Evolutionary conservation across 1,284 basidiomycete genomes (phyloP), one percentile per base, ranked within the genome.

Genomic region (Pholiota adiposa): DNA sequence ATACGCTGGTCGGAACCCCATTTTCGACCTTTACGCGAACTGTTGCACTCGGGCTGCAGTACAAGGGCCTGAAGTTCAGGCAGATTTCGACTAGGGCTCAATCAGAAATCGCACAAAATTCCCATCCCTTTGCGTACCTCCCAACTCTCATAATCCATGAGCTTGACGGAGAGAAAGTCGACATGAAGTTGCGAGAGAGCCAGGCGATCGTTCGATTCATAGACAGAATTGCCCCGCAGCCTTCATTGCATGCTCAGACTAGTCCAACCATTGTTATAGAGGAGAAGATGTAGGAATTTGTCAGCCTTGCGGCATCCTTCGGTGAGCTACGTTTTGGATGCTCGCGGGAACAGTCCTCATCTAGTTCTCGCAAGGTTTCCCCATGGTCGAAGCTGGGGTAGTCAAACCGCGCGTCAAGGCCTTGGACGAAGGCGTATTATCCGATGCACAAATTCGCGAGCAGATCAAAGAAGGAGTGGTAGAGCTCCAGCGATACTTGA

Each of bases 261-360:
- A 64, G 63, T 9, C 40, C 55, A 2, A 64, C 54, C 14, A 52
- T 62, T 14, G 34, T 29, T 1, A 46, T 58, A 25, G 65, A 66
- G 48, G 72, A 73, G 58, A 70, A 69, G 48, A 69, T 73, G 66
- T 73, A 70, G 70, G 72, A 73, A 51, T 62, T 70, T 33, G 70
- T 70, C 19, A 71, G 70, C 54, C 58, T 73, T 7, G 58, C 64
- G 4, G 67, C 69, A 18, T 71, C 63, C 23, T 68, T 68, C 25
- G 72, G 72, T 71, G 40, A 54, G 62, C 25, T 18, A 9, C 4
- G 18, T 18, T 12, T 2, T 12, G 16, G 6, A 51, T 16, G 16
- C 18, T 21, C 18, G 23, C n/a, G 36, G 11, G 55, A 8, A 21
- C 8, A 23, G 6, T 27, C 11, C 21, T n/a, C 21, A 21, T 40